phyloP scores from a whole-genome alignment of 331 rosid genomes.

The Pyracantha coccinea region DNA sequence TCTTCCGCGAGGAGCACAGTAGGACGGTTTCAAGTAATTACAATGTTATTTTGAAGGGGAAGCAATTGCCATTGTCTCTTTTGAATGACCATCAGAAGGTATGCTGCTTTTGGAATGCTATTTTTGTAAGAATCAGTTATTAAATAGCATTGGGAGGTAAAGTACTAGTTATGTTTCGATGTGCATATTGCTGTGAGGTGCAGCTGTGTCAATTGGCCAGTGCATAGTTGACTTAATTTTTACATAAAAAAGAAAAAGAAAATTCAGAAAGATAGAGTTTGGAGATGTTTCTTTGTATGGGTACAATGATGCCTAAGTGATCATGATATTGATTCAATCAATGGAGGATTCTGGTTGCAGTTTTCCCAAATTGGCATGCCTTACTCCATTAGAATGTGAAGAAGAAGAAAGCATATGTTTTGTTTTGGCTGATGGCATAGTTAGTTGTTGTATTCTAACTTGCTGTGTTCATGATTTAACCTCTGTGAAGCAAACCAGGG shows the following conservation, averaged over 20 bases:
- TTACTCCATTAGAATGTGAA: not conserved
- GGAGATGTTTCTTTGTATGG: not conserved
- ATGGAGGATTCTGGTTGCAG: not conserved
- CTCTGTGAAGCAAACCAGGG: slow-evolving; percentile 68
- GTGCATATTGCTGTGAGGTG: not conserved
- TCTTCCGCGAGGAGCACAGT: slow-evolving; percentile 65
- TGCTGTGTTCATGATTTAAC: slow-evolving; percentile 13
- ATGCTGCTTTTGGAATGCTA: not conserved
- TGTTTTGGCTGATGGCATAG: not conserved
- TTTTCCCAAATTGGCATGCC: not conserved
- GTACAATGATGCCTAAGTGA: not conserved
- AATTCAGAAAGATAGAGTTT: not conserved
- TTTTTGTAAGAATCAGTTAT: not conserved
- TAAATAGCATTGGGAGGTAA: not conserved
- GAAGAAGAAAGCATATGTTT: not conserved
- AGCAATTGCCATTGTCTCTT: slow-evolving; percentile 60
- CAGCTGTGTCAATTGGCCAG: not conserved
- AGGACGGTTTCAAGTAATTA: slow-evolving; percentile 52
- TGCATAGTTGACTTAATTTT: not conserved
- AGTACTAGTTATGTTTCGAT: not conserved
- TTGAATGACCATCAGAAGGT: slow-evolving; percentile 81
- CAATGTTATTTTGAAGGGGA: slow-evolving; percentile 69
- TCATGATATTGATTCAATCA: not conserved
- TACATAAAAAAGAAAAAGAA: not conserved
- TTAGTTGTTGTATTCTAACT: not conserved